These are phyloP conservation scores for Westerdykella aurantiaca DNA, from an alignment of 2,329 filamentous ascomycete genomes.

Conservation along the genomic window DNA sequence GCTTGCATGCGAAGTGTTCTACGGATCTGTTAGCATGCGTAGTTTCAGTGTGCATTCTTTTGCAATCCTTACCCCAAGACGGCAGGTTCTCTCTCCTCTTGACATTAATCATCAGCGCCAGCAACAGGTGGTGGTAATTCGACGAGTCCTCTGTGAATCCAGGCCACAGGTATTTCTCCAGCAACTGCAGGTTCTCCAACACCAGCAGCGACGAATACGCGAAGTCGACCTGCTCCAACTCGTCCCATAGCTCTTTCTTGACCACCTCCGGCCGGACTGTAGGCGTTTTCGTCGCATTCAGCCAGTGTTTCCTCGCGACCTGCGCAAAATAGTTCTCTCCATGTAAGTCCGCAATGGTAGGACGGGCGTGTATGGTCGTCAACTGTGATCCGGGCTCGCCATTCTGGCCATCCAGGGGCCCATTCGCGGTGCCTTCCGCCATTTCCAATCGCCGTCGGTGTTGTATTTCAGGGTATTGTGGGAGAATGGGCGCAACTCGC, in stretches of 20 bases:
- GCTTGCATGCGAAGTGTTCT: constrained; percentile 71
- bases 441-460: constrained; percentile 8
- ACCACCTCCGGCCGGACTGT: constrained; percentile 76
- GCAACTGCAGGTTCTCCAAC: constrained; percentile 81
- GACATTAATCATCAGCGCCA: constrained; percentile 78
- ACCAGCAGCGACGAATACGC: constrained; percentile 69
- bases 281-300: constrained; percentile 56
- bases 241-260: constrained; percentile 84
- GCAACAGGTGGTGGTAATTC: constrained; percentile 83
- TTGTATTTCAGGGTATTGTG: no score
- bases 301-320: constrained; percentile 80
- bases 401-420: constrained; percentile 10
- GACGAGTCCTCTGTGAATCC: constrained; percentile 83
- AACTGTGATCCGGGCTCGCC: constrained; percentile 19
- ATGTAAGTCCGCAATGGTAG: constrained; percentile 63
- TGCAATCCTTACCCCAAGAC: constrained; percentile 65
- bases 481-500: not conserved
- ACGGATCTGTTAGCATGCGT: constrained; percentile 28
- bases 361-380: constrained; percentile 42
- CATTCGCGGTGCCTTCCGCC: constrained; percentile 20
- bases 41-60: not conserved
- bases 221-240: constrained; percentile 76
- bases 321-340: constrained; percentile 61
- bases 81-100: constrained; percentile 83
- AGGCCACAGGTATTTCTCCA: constrained; percentile 94